These are phyloP conservation scores for Paraconiothyrium sp. DNA, from an alignment of 2,329 filamentous ascomycete genomes.

Conservation along the genomic window DNA sequence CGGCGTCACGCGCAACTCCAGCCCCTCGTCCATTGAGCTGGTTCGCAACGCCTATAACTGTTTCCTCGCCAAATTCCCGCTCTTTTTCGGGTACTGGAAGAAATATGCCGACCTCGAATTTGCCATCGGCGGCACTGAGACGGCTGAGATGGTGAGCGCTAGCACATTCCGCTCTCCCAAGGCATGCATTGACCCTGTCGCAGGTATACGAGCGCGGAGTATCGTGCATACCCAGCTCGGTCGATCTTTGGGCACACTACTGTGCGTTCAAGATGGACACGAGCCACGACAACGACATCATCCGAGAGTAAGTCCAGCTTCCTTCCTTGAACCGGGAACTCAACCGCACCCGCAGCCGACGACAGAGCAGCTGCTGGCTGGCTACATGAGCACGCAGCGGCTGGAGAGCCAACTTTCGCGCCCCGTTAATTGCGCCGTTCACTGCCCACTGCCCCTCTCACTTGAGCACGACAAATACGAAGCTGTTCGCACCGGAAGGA, in stretches of 20 bases:
- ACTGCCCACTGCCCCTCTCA: constrained; percentile 42
- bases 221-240: constrained; percentile 89
- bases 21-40: constrained; percentile 87
- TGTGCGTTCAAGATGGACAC: constrained; percentile 98
- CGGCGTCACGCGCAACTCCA: constrained; percentile 95
- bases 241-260: constrained; percentile 97
- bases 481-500: constrained; percentile 21
- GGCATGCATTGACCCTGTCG: constrained; percentile 18
- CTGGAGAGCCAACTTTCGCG: constrained; percentile 31
- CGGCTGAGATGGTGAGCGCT: constrained; percentile 84
- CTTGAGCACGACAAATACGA: constrained; percentile 27
- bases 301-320: constrained; percentile 94
- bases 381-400: constrained; percentile 31
- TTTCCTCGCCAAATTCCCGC: constrained; percentile 92
- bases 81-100: constrained; percentile 99
- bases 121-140: constrained; percentile 94
- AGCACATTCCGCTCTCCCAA: not conserved
- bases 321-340: constrained; percentile 37
- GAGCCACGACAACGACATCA: constrained; percentile 90
- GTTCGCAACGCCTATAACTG: constrained; percentile 89
- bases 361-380: constrained; percentile 24
- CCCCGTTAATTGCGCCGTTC: constrained; percentile 48
- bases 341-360: constrained; percentile 40
- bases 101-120: constrained; percentile 99
- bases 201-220: constrained; percentile 96